These are phyloP conservation scores for Dichotomopilus funicola DNA, from an alignment of 2,329 filamentous ascomycete species.

Conservation along the genomic window DNA sequence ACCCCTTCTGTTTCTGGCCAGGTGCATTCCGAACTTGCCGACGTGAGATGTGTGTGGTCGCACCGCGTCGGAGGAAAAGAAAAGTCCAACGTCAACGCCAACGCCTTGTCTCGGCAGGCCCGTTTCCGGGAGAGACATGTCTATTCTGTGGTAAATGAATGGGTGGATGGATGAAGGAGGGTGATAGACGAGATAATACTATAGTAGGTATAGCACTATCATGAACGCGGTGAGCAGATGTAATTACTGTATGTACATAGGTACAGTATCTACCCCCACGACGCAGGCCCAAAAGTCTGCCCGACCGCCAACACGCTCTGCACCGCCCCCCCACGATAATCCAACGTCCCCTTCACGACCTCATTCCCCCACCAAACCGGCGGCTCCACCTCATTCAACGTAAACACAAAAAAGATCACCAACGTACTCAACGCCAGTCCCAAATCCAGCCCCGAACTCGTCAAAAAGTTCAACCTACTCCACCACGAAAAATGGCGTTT, in stretches of 20 bases:
- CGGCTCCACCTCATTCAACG: constrained; percentile 53
- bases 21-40: too few relatives aligned
- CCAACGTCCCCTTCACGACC: constrained; percentile 54
- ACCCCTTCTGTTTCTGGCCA: too few relatives aligned
- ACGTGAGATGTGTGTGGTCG: too few relatives aligned
- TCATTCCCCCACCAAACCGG: constrained; percentile 66
- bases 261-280: constrained; percentile 37
- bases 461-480: constrained; percentile 67
- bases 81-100: too few relatives aligned
- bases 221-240: constrained; percentile 4
- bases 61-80: too few relatives aligned
- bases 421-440: constrained; percentile 62
- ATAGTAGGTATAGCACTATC: constrained; percentile 12
- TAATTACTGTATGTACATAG: background rate
- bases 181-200: constrained; percentile 9
- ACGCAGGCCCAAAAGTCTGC: constrained; percentile 54
- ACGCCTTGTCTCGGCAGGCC: too few relatives aligned
- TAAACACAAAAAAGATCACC: constrained; percentile 64
- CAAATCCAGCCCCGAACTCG: constrained; percentile 62
- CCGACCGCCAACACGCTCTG: constrained; percentile 46
- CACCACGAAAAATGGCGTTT: constrained; percentile 62
- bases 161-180: background rate
- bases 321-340: constrained; percentile 53
- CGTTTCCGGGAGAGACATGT: too few relatives aligned
- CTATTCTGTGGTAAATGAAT: background rate